A percentile compares a stretch with the other conserved stretches of the same genome.
Conservation (phyloP, 306 rosid genomes). For the Boehmeria nivea region DNA sequence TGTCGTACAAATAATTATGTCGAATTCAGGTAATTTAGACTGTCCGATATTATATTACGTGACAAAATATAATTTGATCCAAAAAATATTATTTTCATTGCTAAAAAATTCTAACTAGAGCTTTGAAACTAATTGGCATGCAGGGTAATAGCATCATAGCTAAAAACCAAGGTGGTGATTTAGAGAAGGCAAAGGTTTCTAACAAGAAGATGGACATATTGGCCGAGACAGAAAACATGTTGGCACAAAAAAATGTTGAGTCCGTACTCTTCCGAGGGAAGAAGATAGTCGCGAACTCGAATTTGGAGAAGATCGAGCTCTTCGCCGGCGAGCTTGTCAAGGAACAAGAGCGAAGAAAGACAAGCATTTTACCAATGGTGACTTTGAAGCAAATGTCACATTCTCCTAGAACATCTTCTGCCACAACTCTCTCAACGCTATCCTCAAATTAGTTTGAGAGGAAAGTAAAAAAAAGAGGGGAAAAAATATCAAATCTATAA, state of each 20-base stretch:
- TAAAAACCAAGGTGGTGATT: conserved; percentile 15
- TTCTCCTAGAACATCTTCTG: conserved; percentile 77
- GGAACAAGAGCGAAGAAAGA: conserved; percentile 75
- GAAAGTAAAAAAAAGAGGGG: neutral
- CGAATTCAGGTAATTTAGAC: conserved; percentile 44
- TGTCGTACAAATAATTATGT: conserved; percentile 56
- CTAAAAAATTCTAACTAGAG: too few species aligned
- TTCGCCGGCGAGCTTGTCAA: conserved; percentile 61
- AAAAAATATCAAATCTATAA: too few species aligned
- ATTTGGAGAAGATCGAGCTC: conserved; percentile 58
- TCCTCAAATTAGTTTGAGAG: conserved; percentile 56
- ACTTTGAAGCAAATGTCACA: conserved; percentile 61
- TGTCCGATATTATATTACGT: neutral
- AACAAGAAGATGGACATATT: conserved; percentile 37
- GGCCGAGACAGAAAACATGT: conserved; percentile 49
- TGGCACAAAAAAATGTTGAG: conserved; percentile 68
- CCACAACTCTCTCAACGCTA: conserved; percentile 62
- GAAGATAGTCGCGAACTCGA: conserved; percentile 52
- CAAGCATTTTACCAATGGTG: conserved; percentile 55
- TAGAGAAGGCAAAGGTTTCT: conserved; percentile 8
- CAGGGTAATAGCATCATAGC: conserved; percentile 49
- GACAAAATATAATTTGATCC: neutral
- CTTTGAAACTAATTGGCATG: too few species aligned
- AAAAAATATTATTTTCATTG: too few species aligned
- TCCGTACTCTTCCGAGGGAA: conserved; percentile 68